phyloP scores from a whole-genome alignment of 2,329 filamentous ascomycete species.

The Cadophora malorum region DNA sequence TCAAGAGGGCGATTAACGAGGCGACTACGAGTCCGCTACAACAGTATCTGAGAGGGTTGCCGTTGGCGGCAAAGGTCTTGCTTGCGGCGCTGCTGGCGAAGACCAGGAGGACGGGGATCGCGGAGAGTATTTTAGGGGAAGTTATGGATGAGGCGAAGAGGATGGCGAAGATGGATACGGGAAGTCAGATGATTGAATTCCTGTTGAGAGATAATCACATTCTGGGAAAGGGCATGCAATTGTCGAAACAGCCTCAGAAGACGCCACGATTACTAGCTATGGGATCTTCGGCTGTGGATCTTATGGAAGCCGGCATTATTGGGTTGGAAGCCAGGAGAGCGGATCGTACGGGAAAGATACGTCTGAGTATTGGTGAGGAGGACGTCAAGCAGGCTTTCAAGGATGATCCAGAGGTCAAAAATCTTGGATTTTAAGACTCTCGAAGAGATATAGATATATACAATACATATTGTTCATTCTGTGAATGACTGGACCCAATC shows the following conservation, averaged over 20 bases:
- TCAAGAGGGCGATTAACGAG: conserved; percentile 94
- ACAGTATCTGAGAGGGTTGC: conserved; percentile 82
- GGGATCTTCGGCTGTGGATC: conserved; percentile 76
- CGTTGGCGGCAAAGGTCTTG: conserved; percentile 83
- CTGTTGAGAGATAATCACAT: conserved; percentile 48
- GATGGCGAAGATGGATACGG: conserved; percentile 65
- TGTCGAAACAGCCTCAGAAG: conserved; percentile 28
- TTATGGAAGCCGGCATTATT: conserved; percentile 87
- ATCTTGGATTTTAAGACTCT: conserved; percentile 43
- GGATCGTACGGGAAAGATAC: conserved; percentile 85
- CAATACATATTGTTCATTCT: conserved; percentile 21
- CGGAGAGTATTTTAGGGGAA: conserved; percentile 87
- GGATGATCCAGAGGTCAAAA: conserved; percentile 86
- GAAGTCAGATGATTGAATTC: conserved; percentile 65
- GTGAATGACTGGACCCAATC: neutral
- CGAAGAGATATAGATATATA: conserved; percentile 22
- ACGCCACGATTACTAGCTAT: conserved; percentile 62
- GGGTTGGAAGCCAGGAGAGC: conserved; percentile 81
- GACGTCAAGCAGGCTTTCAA: conserved; percentile 87
- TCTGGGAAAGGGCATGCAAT: conserved; percentile 8
- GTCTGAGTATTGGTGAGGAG: conserved; percentile 86
- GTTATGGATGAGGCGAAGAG: conserved; percentile 84
- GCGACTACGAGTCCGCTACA: conserved; percentile 92
- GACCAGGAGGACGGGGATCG: conserved; percentile 81
- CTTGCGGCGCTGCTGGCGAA: conserved; percentile 82